These are phyloP conservation scores for Entelexis sorbosivorans DNA, from an alignment of 1,139 yeast genomes.

Conservation along the genomic window DNA sequence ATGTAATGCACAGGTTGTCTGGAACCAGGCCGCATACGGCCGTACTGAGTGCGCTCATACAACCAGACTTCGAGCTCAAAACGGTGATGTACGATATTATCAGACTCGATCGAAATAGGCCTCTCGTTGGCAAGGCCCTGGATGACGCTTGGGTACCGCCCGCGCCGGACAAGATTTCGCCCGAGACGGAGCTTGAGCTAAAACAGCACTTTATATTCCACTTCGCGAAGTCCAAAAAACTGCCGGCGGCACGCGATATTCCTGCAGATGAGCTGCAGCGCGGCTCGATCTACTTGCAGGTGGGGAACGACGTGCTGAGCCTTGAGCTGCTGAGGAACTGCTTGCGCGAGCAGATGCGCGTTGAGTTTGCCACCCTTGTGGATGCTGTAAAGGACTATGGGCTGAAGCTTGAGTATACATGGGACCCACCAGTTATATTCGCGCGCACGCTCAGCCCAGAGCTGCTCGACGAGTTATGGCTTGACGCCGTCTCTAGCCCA, in stretches of 20 bases:
- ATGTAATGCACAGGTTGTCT: constrained; percentile 12
- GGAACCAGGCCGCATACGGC: constrained; percentile 12
- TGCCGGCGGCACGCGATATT: constrained; percentile 8
- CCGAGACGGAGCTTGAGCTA: constrained; percentile 7
- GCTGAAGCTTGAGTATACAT: constrained; percentile 17
- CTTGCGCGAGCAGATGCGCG: constrained; percentile 13
- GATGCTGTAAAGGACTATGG: neutral
- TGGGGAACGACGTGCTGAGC: constrained; percentile 8
- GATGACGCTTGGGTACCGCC: constrained; percentile 9
- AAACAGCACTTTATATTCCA: constrained; percentile 13
- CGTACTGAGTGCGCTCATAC: constrained; percentile 21
- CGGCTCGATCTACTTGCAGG: neutral
- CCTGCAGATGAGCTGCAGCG: neutral
- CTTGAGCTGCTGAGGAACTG: constrained; percentile 14
- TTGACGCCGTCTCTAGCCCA: constrained; percentile 9
- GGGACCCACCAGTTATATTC: constrained; percentile 23
- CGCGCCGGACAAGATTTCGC: neutral
- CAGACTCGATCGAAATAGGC: neutral
- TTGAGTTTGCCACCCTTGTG: constrained; percentile 16
- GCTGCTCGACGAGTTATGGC: constrained; percentile 19
- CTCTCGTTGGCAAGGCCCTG: constrained; percentile 3
- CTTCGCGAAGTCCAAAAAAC: constrained; percentile 1
- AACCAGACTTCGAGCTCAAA: constrained; percentile 22
- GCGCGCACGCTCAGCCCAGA: constrained; percentile 15
- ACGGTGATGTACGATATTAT: constrained; percentile 17